A percentile compares a stretch with the other conserved stretches of the same genome.
Conservation (phyloP, 2,329 filamentous ascomycete species). For the Elsinoe arachidis region DNA sequence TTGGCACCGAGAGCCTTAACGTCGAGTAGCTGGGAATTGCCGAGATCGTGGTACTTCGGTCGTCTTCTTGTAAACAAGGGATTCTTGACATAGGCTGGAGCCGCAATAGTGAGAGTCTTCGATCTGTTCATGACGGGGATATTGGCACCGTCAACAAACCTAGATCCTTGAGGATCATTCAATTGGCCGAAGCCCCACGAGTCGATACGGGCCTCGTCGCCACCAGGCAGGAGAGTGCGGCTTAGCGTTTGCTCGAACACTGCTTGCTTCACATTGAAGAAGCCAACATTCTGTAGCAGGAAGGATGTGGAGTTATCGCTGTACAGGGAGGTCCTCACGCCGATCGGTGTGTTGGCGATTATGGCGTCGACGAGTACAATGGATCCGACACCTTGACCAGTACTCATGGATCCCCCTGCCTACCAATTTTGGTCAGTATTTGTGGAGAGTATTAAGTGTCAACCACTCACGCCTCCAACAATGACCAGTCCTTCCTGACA, state of each 20-base stretch:
- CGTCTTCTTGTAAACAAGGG: not conserved
- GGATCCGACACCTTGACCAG: slow-evolving; percentile 48
- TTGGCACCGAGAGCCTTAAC: slow-evolving; percentile 35
- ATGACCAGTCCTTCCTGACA: slow-evolving; percentile 34
- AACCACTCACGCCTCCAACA: slow-evolving; percentile 72
- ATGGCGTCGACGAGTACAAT: slow-evolving; percentile 62
- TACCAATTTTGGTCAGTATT: too few relatives aligned
- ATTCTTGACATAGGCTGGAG: not conserved
- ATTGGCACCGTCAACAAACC: not conserved
- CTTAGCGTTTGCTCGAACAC: too few relatives aligned
- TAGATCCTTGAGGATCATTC: not conserved
- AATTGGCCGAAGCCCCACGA: not conserved
- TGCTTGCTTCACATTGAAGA: slow-evolving; percentile 44
- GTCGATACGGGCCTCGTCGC: too few relatives aligned
- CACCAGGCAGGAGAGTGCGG: too few relatives aligned
- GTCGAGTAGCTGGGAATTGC: slow-evolving; percentile 20
- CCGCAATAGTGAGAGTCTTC: not conserved
- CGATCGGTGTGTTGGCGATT: slow-evolving; percentile 59
- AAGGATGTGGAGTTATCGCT: slow-evolving; percentile 48
- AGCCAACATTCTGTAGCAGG: slow-evolving; percentile 70
- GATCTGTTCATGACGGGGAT: not conserved
- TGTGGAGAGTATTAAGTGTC: too few relatives aligned
- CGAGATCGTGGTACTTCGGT: not conserved
- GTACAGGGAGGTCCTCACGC: slow-evolving; percentile 58
- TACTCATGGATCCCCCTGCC: slow-evolving; percentile 45